phyloP scores from a whole-genome alignment of 805 yeast genomes.

The Wickerhamomyces ciferrii region DNA sequence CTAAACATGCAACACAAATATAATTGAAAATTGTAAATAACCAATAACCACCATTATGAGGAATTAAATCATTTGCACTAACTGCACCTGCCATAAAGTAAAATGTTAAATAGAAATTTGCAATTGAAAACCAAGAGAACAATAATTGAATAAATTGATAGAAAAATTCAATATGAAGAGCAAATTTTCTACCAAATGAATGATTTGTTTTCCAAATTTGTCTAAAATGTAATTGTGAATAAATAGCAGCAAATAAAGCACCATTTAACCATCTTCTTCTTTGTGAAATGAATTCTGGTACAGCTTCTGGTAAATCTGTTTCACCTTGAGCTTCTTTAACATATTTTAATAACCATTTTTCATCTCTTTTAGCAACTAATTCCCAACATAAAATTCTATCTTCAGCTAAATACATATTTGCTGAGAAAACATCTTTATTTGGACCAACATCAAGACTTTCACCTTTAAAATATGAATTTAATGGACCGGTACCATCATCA shows the following conservation, averaged over 20 bases:
- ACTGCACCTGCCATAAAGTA: slow-evolving; percentile 90
- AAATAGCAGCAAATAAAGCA: slow-evolving; percentile 93
- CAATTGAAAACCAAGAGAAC: slow-evolving; percentile 89
- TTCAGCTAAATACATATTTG: slow-evolving; percentile 96
- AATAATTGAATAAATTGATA: slow-evolving; percentile 77
- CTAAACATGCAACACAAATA: slow-evolving; percentile 72
- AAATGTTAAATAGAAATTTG: slow-evolving; percentile 89
- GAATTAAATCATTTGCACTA: slow-evolving; percentile 41
- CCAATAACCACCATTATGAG: slow-evolving; percentile 73
- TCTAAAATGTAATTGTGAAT: slow-evolving; percentile 78
- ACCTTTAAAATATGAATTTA: slow-evolving; percentile 85
- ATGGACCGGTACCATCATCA: slow-evolving; percentile 89
- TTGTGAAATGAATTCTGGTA: slow-evolving; percentile 92
- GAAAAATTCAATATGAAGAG: slow-evolving; percentile 80
- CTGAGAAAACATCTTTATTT: slow-evolving; percentile 79
- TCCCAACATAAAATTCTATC: slow-evolving; percentile 97
- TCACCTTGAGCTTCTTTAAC: slow-evolving; percentile 93
- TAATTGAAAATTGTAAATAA: slow-evolving; percentile 84
- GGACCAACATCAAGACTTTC: slow-evolving; percentile 52
- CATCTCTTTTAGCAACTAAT: slow-evolving; percentile 76
- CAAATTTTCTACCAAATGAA: slow-evolving; percentile 70
- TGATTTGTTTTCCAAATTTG: slow-evolving; percentile 90
- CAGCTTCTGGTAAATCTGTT: slow-evolving; percentile 93
- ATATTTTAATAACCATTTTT: slow-evolving; percentile 86
- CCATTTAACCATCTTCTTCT: slow-evolving; percentile 99